phyloP scores from a whole-genome alignment of 2,329 filamentous ascomycete species.

The Bipolaris cookei region DNA sequence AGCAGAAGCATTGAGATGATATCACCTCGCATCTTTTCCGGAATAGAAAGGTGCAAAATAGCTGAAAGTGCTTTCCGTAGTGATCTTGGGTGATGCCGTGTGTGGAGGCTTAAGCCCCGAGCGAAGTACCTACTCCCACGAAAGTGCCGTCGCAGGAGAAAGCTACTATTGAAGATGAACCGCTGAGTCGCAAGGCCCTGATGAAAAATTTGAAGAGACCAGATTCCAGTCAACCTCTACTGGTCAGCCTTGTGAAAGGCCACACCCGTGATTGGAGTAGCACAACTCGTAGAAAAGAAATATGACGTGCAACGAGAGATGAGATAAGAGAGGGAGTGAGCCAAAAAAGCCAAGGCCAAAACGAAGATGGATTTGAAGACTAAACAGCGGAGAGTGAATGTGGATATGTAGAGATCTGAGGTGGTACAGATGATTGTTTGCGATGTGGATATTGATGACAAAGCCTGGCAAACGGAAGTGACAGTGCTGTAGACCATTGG shows the following conservation, averaged over 20 bases:
- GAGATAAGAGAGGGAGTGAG: neutral
- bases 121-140: neutral
- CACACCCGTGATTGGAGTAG: neutral
- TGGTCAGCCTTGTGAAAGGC: neutral
- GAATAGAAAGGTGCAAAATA: no score
- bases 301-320: neutral
- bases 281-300: neutral
- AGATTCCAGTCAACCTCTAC: neutral
- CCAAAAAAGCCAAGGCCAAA: conserved; percentile 1
- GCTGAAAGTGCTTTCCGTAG: neutral
- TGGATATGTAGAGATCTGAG: neutral
- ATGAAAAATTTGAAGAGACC: neutral
- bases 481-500: conserved; percentile 2
- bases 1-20: neutral
- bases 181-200: neutral
- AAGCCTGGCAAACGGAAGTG: conserved; percentile 2
- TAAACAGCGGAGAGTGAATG: neutral
- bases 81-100: neutral
- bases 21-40: conserved; percentile 2
- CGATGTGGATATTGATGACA: conserved; percentile 1
- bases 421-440: neutral
- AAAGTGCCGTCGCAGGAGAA: neutral
- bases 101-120: neutral
- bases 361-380: neutral
- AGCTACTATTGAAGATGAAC: neutral